Evolutionary conservation across 345 rosid genomes (phyloP).

Genomic region (Populus pruinosa): DNA sequence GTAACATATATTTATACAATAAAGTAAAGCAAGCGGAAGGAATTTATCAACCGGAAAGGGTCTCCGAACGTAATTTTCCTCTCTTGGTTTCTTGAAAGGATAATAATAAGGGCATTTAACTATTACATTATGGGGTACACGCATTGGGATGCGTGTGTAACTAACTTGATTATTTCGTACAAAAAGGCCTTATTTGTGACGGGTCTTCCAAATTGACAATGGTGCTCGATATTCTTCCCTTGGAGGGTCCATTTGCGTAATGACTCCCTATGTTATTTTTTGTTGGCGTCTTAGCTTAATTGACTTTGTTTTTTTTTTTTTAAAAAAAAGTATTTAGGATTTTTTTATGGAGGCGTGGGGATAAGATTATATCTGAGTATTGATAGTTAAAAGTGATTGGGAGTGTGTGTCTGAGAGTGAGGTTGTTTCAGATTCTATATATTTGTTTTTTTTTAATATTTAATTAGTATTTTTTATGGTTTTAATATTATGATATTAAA

Average conservation of each 20-base stretch:
- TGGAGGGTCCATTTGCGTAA: not conserved
- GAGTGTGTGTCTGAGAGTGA: too few relatives aligned
- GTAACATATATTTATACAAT: not conserved
- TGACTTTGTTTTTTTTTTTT: too few relatives aligned
- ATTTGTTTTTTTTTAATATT: too few relatives aligned
- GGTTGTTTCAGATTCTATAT: accelerated
- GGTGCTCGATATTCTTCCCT: slow-evolving; percentile 7
- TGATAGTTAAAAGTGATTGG: not conserved
- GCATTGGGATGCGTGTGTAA: slow-evolving; percentile 29
- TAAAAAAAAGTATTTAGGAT: too few relatives aligned
- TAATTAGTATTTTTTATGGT: too few relatives aligned
- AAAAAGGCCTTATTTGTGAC: not conserved
- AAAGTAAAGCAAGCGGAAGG: not conserved
- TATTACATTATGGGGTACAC: slow-evolving; percentile 19
- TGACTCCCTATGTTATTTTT: not conserved
- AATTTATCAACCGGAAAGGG: not conserved
- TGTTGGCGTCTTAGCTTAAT: not conserved
- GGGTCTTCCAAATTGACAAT: slow-evolving; percentile 23
- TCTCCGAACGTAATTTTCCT: too few relatives aligned
- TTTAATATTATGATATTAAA: too few relatives aligned
- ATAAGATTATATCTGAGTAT: not conserved
- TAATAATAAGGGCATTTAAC: not conserved
- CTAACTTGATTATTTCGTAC: slow-evolving; percentile 7
- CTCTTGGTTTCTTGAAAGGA: too few relatives aligned
- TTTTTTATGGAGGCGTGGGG: not conserved